Evolutionary conservation across 1,139 yeast species (phyloP).

Genomic region (Kodamaea ohmeri): DNA sequence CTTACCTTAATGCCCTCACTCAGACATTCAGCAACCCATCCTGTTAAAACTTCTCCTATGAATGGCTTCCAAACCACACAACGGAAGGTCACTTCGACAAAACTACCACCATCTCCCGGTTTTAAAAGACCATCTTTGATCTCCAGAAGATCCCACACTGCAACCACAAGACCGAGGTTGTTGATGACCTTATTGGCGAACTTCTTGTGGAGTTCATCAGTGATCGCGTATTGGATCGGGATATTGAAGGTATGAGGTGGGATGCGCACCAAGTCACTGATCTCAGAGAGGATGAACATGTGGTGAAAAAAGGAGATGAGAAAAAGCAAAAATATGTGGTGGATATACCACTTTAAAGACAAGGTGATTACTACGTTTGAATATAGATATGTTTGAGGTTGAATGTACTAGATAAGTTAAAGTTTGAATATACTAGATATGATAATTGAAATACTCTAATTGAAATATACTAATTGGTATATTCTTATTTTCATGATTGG

Average conservation of each 20-base stretch:
- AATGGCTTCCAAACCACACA: constrained; percentile 88
- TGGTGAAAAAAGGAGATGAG: not conserved
- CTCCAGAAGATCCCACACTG: constrained; percentile 77
- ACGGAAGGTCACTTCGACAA: constrained; percentile 70
- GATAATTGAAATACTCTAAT: no score
- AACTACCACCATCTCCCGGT: constrained; percentile 96
- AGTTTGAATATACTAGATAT: no score
- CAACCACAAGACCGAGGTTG: constrained; percentile 77
- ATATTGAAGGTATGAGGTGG: constrained; percentile 82
- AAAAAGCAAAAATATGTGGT: not conserved
- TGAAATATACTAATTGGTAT: no score
- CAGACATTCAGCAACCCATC: constrained; percentile 88
- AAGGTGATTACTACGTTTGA: no score
- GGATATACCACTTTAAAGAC: not conserved
- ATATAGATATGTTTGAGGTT: no score
- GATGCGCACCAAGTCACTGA: constrained; percentile 80
- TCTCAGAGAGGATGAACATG: constrained; percentile 82
- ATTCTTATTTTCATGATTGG: no score
- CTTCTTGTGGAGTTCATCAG: constrained; percentile 78
- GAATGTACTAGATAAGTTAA: no score
- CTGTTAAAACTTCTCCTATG: constrained; percentile 89
- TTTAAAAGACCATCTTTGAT: constrained; percentile 84
- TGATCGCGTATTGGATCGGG: constrained; percentile 67
- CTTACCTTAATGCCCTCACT: constrained; percentile 82
- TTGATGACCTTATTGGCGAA: constrained; percentile 81